A percentile compares a stretch with the other conserved stretches of the same genome.
Conservation (phyloP, 2,329 filamentous ascomycete genomes). For the Atkinsonella hypoxylon region DNA sequence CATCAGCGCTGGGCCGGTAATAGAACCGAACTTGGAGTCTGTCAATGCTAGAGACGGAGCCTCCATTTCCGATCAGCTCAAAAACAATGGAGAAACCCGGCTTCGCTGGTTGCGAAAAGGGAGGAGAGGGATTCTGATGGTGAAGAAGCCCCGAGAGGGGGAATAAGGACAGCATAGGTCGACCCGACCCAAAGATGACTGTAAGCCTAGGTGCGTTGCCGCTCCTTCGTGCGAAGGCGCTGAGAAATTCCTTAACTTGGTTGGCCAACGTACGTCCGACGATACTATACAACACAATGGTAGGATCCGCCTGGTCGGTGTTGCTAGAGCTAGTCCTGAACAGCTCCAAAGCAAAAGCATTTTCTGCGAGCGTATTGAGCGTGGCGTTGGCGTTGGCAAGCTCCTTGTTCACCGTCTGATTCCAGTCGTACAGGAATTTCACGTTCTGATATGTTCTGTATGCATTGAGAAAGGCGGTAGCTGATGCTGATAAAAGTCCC, state of each 20-base stretch:
- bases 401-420: constrained; percentile 26
- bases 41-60: constrained; percentile 11
- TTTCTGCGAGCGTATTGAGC: constrained; percentile 37
- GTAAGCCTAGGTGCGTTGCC: constrained; percentile 31
- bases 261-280: constrained; percentile 40
- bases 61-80: constrained; percentile 40
- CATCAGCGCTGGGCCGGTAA: constrained; percentile 37
- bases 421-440: constrained; percentile 40
- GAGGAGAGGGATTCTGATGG: constrained; percentile 36
- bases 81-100: constrained; percentile 68
- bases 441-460: constrained; percentile 44
- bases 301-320: constrained; percentile 25
- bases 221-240: constrained; percentile 25
- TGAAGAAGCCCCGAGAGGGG: constrained; percentile 34
- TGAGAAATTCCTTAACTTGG: constrained; percentile 30
- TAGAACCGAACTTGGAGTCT: constrained; percentile 43
- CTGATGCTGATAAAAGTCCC: constrained; percentile 21
- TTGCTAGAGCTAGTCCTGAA: constrained; percentile 41
- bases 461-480: constrained; percentile 35
- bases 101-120: constrained; percentile 36
- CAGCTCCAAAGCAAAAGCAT: constrained; percentile 60
- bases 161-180: constrained; percentile 45
- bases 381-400: constrained; percentile 24
- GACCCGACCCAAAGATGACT: constrained; percentile 40
- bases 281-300: constrained; percentile 30